Conservation (phyloP, 2,329 filamentous ascomycete species). For the Colletotrichum tropicicola region DNA sequence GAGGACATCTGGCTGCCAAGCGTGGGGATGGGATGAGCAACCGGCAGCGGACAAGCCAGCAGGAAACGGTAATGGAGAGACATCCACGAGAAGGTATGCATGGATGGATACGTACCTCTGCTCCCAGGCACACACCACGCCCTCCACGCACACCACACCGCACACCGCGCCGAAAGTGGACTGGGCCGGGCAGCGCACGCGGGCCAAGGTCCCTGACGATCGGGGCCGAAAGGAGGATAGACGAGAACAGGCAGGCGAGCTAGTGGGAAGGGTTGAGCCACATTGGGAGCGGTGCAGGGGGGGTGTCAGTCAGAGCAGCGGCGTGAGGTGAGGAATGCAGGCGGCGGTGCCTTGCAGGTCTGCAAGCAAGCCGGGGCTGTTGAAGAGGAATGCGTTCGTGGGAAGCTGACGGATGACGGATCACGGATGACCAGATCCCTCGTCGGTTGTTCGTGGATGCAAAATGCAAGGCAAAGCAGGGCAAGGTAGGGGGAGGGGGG, state of each 20-base stretch:
- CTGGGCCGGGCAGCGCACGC: slow-evolving; percentile 19
- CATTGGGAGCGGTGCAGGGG: not conserved
- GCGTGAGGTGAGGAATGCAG: not conserved
- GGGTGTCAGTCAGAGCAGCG: not conserved
- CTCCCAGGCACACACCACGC: too few species aligned
- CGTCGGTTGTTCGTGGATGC: not conserved
- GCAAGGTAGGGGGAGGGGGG: not conserved
- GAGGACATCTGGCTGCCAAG: slow-evolving; percentile 23
- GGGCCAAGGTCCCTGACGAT: slow-evolving; percentile 30
- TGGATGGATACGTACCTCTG: too few species aligned
- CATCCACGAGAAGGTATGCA: too few species aligned
- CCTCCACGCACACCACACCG: not conserved
- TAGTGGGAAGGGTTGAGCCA: slow-evolving; percentile 2
- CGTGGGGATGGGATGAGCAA: slow-evolving; percentile 28
- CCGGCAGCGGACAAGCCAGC: slow-evolving; percentile 6
- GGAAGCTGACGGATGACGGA: too few species aligned
- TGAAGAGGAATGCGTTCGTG: too few species aligned
- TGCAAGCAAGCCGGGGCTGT: too few species aligned
- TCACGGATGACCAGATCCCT: too few species aligned
- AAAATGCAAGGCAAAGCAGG: not conserved
- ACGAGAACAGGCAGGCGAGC: slow-evolving; percentile 4
- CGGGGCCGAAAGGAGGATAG: slow-evolving; percentile 25
- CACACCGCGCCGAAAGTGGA: slow-evolving; percentile 11
- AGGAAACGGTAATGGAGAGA: slow-evolving; percentile 24
- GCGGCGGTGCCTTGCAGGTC: slow-evolving; percentile 3